Evolutionary conservation across 164 flowering plant species (phyloP).

Genomic region (Umbellularia californica): DNA sequence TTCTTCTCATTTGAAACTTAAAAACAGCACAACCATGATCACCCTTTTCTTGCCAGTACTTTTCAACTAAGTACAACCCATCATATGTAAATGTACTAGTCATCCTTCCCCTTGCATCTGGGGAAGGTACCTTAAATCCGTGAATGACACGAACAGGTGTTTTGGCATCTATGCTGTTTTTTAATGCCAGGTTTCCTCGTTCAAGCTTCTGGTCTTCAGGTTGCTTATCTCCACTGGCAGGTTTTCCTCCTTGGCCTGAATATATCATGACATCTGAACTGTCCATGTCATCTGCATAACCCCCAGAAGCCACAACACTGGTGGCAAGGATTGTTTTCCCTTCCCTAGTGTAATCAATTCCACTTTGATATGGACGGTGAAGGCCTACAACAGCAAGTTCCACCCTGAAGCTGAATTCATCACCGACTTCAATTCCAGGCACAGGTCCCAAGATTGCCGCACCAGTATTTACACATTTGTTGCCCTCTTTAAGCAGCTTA

Average conservation of each 20-base stretch:
- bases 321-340: conserved; percentile 44
- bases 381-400: conserved; percentile 80
- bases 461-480: conserved; percentile 45
- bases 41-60: conserved; percentile 50
- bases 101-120: conserved; percentile 26
- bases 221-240: conserved; percentile 31
- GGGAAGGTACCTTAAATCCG: conserved; percentile 42
- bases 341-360: conserved; percentile 61
- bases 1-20: conserved; percentile 59
- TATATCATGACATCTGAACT: conserved; percentile 46
- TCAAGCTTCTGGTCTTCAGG: conserved; percentile 74
- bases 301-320: conserved; percentile 78
- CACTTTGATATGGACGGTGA: conserved; percentile 60
- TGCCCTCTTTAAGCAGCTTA: conserved; percentile 40
- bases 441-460: conserved; percentile 55
- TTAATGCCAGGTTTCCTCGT: conserved; percentile 72
- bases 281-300: conserved; percentile 54
- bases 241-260: conserved; percentile 74
- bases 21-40: conserved; percentile 48
- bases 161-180: conserved; percentile 38
- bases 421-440: conserved; percentile 91
- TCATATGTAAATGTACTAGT: conserved; percentile 56
- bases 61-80: conserved; percentile 65
- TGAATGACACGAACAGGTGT: conserved; percentile 78
- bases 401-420: conserved; percentile 75